Evolutionary conservation across 495 filamentous ascomycete species (phyloP).

Genomic region (Staphylotrichum longicolle): DNA sequence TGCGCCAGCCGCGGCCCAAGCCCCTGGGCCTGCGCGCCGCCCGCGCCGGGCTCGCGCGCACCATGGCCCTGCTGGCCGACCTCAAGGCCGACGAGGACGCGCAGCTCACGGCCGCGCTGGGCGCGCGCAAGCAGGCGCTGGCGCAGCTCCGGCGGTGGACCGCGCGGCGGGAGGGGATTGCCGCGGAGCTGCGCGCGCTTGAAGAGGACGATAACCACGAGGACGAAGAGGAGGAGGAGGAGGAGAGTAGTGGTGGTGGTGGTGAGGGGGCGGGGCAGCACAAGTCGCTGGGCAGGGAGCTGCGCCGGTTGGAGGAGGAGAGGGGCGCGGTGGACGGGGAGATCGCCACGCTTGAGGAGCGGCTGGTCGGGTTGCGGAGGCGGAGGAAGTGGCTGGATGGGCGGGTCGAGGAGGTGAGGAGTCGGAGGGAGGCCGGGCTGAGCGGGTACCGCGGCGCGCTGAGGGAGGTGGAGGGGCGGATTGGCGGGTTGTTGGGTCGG

Average conservation of each 20-base stretch:
- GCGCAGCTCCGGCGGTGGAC: slow-evolving; percentile 60
- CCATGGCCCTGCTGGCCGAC: slow-evolving; percentile 68
- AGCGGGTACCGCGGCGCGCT: slow-evolving; percentile 52
- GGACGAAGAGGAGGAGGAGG: background rate
- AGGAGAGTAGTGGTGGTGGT: background rate
- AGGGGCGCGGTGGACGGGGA: slow-evolving; percentile 54
- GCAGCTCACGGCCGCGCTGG: slow-evolving; percentile 56
- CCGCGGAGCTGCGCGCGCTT: slow-evolving; percentile 41
- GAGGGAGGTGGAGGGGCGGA: slow-evolving; percentile 72
- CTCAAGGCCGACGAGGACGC: slow-evolving; percentile 70
- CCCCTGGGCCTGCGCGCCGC: slow-evolving; percentile 62
- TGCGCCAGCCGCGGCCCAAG: slow-evolving; percentile 61
- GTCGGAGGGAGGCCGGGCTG: slow-evolving; percentile 51
- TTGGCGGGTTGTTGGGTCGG: slow-evolving; percentile 70
- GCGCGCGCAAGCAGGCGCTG: slow-evolving; percentile 57
- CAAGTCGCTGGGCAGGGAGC: slow-evolving; percentile 53
- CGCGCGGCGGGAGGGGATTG: slow-evolving; percentile 48
- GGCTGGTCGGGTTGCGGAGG: slow-evolving; percentile 65
- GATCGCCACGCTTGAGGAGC: slow-evolving; percentile 58
- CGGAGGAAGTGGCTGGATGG: slow-evolving; percentile 58
- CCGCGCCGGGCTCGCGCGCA: slow-evolving; percentile 64
- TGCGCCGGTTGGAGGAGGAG: slow-evolving; percentile 52
- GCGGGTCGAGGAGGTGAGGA: slow-evolving; percentile 62
- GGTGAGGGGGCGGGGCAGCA: slow-evolving; percentile 3
- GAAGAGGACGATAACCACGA: slow-evolving; percentile 30